These are phyloP conservation scores for Gossypium herbaceum DNA, from an alignment of 345 rosid species.

Conservation along the genomic window DNA sequence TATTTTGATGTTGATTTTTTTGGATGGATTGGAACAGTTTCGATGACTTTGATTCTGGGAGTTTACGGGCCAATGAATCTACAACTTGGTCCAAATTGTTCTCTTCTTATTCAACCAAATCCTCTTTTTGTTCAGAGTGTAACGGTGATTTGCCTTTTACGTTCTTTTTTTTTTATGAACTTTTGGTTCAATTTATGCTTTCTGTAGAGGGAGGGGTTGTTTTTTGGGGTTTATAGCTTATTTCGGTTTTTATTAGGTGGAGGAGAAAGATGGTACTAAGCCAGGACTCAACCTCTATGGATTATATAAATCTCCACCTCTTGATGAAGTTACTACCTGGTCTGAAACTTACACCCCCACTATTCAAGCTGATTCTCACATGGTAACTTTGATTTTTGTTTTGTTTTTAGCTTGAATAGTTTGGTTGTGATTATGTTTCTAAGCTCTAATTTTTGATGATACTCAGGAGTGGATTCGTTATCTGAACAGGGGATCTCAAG, in stretches of 20 bases:
- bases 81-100: constrained; percentile 65
- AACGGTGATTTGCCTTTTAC: constrained; percentile 41
- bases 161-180: not conserved
- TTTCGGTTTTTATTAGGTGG: constrained; percentile 46
- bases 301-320: constrained; percentile 61
- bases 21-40: constrained; percentile 44
- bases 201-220: not conserved
- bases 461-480: constrained; percentile 70
- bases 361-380: constrained; percentile 65
- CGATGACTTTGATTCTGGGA: constrained; percentile 85
- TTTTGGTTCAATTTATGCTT: not conserved
- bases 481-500: constrained; percentile 72
- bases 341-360: constrained; percentile 39
- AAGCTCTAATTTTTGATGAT: constrained; percentile 1
- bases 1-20: not conserved
- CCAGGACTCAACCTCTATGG: constrained; percentile 56
- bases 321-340: constrained; percentile 61
- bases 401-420: not conserved
- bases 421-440: not conserved
- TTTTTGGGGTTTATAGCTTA: not conserved
- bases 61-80: constrained; percentile 66
- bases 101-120: constrained; percentile 64
- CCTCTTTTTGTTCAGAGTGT: constrained; percentile 72
- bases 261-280: constrained; percentile 47
- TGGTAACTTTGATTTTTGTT: constrained; percentile 44